Conservation (phyloP, 2,329 filamentous ascomycete genomes). For the Colletotrichum sp. region DNA sequence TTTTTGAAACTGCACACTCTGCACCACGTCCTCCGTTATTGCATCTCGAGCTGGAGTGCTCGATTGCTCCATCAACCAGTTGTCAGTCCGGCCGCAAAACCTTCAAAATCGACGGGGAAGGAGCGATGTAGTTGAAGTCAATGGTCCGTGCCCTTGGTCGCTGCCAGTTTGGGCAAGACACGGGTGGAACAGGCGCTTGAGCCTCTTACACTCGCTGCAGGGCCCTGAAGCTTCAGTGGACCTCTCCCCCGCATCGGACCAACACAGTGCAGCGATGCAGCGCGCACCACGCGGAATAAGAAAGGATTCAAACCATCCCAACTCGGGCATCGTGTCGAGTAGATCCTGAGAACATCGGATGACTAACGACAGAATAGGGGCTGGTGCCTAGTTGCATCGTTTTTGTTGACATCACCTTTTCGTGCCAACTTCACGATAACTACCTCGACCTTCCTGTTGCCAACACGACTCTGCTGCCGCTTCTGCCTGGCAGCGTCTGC, state of each 20-base stretch:
- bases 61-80: no score
- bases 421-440: background rate
- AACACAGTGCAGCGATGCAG: background rate
- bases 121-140: background rate
- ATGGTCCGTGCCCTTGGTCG: background rate
- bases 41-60: no score
- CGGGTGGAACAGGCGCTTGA: background rate
- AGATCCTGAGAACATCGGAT: background rate
- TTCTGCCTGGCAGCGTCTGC: background rate
- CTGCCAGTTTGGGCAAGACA: background rate
- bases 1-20: no score
- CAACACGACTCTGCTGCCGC: fast-evolving
- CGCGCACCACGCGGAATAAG: background rate
- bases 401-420: background rate
- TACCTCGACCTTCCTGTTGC: background rate
- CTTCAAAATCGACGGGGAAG: no score
- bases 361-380: background rate
- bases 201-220: background rate
- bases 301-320: background rate
- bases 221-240: background rate
- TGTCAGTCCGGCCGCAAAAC: no score
- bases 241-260: background rate
- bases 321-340: background rate
- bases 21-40: no score
- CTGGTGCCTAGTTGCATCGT: background rate